A percentile compares a stretch with the other conserved stretches of the same genome.
Conservation (phyloP, 1,139 yeast species). For the Spathaspora sp. region DNA sequence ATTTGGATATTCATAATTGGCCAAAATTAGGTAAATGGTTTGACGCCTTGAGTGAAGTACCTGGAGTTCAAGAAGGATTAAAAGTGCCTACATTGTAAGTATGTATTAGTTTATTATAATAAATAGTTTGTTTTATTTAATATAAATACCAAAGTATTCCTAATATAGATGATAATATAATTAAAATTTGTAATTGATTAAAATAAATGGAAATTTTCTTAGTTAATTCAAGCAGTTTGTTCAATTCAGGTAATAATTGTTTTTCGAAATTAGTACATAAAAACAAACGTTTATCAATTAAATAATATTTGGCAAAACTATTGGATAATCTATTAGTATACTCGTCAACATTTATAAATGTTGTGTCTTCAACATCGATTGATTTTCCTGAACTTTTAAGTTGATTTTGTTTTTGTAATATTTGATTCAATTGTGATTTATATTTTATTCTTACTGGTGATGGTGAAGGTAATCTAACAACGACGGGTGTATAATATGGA, state of each 20-base stretch:
- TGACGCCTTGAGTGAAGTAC: slow-evolving; percentile 33
- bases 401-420: background rate
- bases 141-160: background rate
- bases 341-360: background rate
- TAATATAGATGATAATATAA: slow-evolving; percentile 1
- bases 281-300: background rate
- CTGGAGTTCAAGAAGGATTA: slow-evolving; percentile 38
- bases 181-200: background rate
- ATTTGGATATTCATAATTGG: slow-evolving; percentile 39
- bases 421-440: slow-evolving; percentile 6
- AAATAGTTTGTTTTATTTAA: background rate
- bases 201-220: background rate
- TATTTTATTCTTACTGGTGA: background rate
- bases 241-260: slow-evolving; percentile 1
- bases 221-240: background rate
- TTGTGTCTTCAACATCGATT: background rate
- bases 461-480: background rate
- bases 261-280: slow-evolving; percentile 1
- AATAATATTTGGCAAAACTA: slow-evolving; percentile 5
- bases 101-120: background rate
- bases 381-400: background rate
- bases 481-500: slow-evolving; percentile 1
- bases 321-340: background rate
- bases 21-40: slow-evolving; percentile 48
- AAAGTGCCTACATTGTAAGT: slow-evolving; percentile 5